Base-by-base conservation (phyloP, 768 basidiomycete species). In the Jaapia argillacea region DNA sequence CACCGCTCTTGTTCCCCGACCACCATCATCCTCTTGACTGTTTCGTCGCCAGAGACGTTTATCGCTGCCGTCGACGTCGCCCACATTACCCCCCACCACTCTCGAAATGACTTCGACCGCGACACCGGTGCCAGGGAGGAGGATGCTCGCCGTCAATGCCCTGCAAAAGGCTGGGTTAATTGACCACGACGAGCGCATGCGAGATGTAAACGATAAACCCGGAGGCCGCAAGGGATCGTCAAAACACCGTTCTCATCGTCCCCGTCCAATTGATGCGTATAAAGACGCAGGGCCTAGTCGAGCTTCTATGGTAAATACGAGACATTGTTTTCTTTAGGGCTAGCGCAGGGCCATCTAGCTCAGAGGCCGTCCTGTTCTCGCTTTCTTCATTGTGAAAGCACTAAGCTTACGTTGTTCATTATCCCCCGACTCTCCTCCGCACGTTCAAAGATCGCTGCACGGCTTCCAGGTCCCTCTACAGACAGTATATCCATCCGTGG, bases 131-230 rank as follows among this genome's bases (percentile, higher is more conserved):
- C 65, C 79, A 13, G 74, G 79, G 51, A 65, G 72, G 41, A 74
- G 79, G 50, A 57, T 71, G 23, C 62, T 88, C 16, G 82, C 77
- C 18, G 51, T 71, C 45, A 80, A 63, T 45, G 79, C 82, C 24
- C 66, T 87, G 21, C 77, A 79, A 46, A 75, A 63, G 27, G 84
- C 81, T 2, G 85, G 85, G 33, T 77, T 87, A 56, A 80, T 85
- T 48, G 84, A 85, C 70, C 68, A 75, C 45, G 85, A 88, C 59
- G 67, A 78, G 45, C 72, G 67, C 51, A 87, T 88, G 85, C 75
- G 77, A 48, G 85, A 88, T 54, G 64, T 68, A 36, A 68, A 73
- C 6, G 75, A 78, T 63, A 82, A 69, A 51, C 82, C 81, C 4
- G 81, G 82, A 40, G 84, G 83, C 20, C 74, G 84, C 55, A 88